These are phyloP conservation scores for Phalaenopsis hybrid DNA, from an alignment of 116 monocot genomes.

Conservation along the genomic window DNA sequence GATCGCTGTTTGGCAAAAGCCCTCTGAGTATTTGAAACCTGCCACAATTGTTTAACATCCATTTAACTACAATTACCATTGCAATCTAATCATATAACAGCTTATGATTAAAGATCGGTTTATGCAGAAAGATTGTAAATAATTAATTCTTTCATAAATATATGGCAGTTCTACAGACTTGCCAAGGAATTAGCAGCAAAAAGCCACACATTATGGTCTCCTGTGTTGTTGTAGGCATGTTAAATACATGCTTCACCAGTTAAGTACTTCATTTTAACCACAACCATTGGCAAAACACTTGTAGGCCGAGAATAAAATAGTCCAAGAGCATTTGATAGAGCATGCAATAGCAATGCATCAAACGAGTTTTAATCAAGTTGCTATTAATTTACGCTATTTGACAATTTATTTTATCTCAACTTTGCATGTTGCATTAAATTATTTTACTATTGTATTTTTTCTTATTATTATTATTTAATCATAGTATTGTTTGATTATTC, in stretches of 20 bases:
- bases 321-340: too few species aligned
- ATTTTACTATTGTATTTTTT: background rate
- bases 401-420: background rate
- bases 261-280: background rate
- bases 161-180: background rate
- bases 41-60: conserved; percentile 6
- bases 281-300: too few species aligned
- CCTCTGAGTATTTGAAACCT: conserved; percentile 79
- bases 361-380: too few species aligned
- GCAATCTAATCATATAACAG: background rate
- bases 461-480: background rate
- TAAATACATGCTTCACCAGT: background rate
- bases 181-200: background rate
- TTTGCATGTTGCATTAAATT: background rate
- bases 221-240: background rate
- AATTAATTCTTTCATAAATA: background rate
- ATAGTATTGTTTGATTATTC: background rate
- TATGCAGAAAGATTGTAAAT: conserved; percentile 3
- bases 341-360: too few species aligned
- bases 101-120: background rate
- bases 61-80: background rate
- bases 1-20: conserved; percentile 64
- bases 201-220: background rate
- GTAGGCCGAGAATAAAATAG: too few species aligned
- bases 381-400: too few species aligned